Conservation (phyloP, 441 rosid genomes). For the Melianthus villosus region DNA sequence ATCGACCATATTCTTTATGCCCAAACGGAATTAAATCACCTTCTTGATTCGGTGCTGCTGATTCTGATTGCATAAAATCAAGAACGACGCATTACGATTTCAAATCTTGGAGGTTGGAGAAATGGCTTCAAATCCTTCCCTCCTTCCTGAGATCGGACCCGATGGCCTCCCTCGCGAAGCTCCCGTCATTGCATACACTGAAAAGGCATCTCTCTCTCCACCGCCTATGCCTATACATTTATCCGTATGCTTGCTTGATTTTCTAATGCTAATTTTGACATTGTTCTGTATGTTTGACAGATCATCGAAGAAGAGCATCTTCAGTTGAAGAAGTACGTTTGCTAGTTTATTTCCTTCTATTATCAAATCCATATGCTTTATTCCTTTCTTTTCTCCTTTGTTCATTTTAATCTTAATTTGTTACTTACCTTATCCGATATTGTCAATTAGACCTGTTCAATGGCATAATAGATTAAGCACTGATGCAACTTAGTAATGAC, state of each 20-base stretch:
- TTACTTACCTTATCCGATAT: no score
- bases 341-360: not conserved
- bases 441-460: no score
- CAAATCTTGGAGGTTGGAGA: no score
- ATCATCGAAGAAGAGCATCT: slow-evolving; percentile 74
- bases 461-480: no score
- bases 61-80: no score
- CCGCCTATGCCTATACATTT: slow-evolving; percentile 1
- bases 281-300: slow-evolving; percentile 21
- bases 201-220: slow-evolving; percentile 32
- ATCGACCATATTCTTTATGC: no score
- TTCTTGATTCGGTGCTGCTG: no score
- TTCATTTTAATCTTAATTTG: not conserved
- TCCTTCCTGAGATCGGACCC: slow-evolving; percentile 68
- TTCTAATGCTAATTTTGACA: not conserved
- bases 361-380: slow-evolving; percentile 1
- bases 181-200: slow-evolving; percentile 73
- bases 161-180: slow-evolving; percentile 76
- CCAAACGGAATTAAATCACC: no score
- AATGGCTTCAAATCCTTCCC: slow-evolving; percentile 47
- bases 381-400: not conserved
- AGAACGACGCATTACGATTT: no score
- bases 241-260: not conserved
- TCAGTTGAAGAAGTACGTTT: slow-evolving; percentile 61
- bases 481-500: no score